These are phyloP conservation scores for Pestalotiopsis fici DNA, from an alignment of 2,329 filamentous ascomycete genomes.

Conservation along the genomic window DNA sequence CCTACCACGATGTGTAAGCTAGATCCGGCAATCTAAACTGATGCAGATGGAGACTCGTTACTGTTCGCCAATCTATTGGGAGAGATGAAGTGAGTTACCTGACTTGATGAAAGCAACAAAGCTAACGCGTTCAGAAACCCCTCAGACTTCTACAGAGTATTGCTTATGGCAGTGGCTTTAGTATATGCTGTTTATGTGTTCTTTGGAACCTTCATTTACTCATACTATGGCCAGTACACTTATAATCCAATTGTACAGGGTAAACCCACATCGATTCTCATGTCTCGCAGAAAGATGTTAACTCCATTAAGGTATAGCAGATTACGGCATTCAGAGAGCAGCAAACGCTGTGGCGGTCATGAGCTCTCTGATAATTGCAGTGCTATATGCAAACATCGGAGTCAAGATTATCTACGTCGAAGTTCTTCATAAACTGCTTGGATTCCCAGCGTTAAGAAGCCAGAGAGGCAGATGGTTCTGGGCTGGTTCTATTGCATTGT, in stretches of 20 bases:
- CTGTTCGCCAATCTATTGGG: slow-evolving; percentile 60
- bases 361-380: slow-evolving; percentile 45
- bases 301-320: slow-evolving; percentile 41
- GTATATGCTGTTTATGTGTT: slow-evolving; percentile 42
- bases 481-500: slow-evolving; percentile 51
- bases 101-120: not conserved
- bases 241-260: slow-evolving; percentile 33
- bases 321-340: slow-evolving; percentile 43
- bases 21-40: not conserved
- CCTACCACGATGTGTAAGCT: not conserved
- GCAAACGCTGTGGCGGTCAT: slow-evolving; percentile 45
- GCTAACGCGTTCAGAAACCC: slow-evolving; percentile 28
- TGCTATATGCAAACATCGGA: slow-evolving; percentile 54
- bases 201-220: slow-evolving; percentile 43
- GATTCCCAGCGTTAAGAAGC: slow-evolving; percentile 47
- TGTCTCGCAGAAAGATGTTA: too few species aligned
- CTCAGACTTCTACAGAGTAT: slow-evolving; percentile 44
- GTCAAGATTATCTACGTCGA: slow-evolving; percentile 56
- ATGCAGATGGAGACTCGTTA: slow-evolving; percentile 50
- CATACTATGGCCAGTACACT: slow-evolving; percentile 51
- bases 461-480: slow-evolving; percentile 51
- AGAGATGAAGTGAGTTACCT: slow-evolving; percentile 36
- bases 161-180: slow-evolving; percentile 41
- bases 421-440: slow-evolving; percentile 50
- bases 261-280: too few species aligned